phyloP scores from a whole-genome alignment of 139 green algal species.

The Chara braunii region DNA sequence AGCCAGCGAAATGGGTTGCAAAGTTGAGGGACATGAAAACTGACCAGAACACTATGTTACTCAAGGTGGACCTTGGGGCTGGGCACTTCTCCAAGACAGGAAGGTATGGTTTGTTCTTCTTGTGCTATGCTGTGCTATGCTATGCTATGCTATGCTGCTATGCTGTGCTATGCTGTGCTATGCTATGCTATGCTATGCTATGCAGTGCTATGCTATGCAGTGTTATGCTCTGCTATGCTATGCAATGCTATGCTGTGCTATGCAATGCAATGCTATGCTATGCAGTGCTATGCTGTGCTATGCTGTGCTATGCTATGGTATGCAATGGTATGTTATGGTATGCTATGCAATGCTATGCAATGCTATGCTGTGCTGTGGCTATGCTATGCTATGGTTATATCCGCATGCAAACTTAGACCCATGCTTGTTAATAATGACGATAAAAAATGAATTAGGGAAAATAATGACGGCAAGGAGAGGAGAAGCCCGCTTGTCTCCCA shows the following conservation, averaged over 20 bases:
- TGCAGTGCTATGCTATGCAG: conserved; percentile 3
- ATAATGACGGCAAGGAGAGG: no score
- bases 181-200: conserved; percentile 11
- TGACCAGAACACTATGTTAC: conserved; percentile 34
- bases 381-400: conserved; percentile 10
- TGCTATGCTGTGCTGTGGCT: conserved; percentile 4
- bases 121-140: conserved; percentile 13
- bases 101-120: no score
- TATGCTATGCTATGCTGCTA: conserved; percentile 6
- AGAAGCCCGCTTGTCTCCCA: no score
- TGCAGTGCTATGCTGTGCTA: background rate
- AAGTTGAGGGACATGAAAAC: no score
- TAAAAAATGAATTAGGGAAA: no score
- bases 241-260: conserved; percentile 7
- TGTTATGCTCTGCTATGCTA: conserved; percentile 6
- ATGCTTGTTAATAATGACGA: no score
- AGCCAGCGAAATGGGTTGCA: conserved; percentile 79
- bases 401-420: no score
- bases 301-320: conserved; percentile 6
- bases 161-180: background rate
- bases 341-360: conserved; percentile 14
- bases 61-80: background rate
- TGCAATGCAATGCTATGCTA: conserved; percentile 8
- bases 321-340: conserved; percentile 10
- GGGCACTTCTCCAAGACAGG: background rate